These are phyloP conservation scores for Inga laurina DNA, from an alignment of 306 rosid genomes.

Conservation along the genomic window DNA sequence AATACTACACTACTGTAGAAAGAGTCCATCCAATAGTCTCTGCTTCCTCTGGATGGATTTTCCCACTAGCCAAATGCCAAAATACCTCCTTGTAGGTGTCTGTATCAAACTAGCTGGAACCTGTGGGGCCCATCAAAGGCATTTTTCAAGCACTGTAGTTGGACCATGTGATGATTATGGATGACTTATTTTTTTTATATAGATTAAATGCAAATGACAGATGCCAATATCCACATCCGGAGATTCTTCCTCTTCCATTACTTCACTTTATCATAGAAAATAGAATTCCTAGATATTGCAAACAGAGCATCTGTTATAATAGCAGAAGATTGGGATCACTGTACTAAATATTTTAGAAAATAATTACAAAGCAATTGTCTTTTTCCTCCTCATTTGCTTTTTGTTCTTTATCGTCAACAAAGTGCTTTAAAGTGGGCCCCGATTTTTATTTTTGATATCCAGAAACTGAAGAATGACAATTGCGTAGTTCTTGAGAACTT, in stretches of 20 bases:
- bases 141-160: background rate
- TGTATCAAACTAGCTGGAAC: background rate
- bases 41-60: background rate
- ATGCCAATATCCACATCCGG: background rate
- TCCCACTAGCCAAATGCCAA: background rate
- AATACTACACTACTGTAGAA: background rate
- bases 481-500: conserved; percentile 28
- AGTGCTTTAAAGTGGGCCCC: background rate
- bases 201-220: too few relatives aligned
- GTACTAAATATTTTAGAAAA: background rate
- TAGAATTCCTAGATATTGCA: conserved; percentile 8
- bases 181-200: background rate
- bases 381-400: conserved; percentile 23
- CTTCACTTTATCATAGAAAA: background rate
- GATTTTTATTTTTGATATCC: background rate
- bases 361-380: conserved; percentile 15
- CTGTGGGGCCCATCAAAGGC: conserved; percentile 12
- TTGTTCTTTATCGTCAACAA: conserved; percentile 35
- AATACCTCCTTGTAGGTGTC: background rate
- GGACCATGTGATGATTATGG: conserved; percentile 6
- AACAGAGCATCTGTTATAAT: conserved; percentile 28
- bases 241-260: background rate
- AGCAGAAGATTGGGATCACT: conserved; percentile 38
- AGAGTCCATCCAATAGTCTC: background rate
- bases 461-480: conserved; percentile 7